phyloP scores from a whole-genome alignment of 768 basidiomycete genomes.

The Antrodiella citrinella region DNA sequence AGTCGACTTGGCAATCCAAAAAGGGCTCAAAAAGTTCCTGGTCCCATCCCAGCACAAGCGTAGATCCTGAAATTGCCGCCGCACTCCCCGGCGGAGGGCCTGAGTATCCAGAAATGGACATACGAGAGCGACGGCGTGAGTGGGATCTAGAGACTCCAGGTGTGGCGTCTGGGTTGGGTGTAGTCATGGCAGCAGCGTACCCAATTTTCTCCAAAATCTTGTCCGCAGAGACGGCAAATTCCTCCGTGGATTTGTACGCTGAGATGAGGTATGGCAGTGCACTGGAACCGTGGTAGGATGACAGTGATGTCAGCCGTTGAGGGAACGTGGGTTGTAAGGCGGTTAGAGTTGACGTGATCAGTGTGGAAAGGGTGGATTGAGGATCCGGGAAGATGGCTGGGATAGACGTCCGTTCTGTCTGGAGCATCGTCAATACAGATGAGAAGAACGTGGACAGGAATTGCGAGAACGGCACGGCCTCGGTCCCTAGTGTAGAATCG shows the following conservation, averaged over 20 bases:
- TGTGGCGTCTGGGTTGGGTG: conserved; percentile 14
- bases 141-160: conserved; percentile 1
- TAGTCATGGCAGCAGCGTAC: conserved; percentile 24
- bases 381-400: conserved; percentile 88
- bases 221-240: conserved; percentile 67
- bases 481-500: conserved; percentile 20
- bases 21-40: conserved; percentile 91
- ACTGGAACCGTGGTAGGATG: conserved; percentile 53
- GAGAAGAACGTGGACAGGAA: conserved; percentile 75
- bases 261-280: conserved; percentile 66
- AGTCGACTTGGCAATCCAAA: conserved; percentile 83
- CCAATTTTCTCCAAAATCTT: conserved; percentile 67
- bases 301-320: conserved; percentile 66
- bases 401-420: conserved; percentile 64
- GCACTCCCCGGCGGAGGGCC: conserved; percentile 10
- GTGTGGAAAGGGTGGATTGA: conserved; percentile 61
- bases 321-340: conserved; percentile 75
- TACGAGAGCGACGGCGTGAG: conserved; percentile 16
- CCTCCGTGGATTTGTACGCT: conserved; percentile 68
- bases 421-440: conserved; percentile 56
- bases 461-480: conserved; percentile 39
- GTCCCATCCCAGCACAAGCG: conserved; percentile 60
- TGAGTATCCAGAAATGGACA: conserved; percentile 22
- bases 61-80: conserved; percentile 6
- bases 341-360: conserved; percentile 77